Conservation (phyloP, 2,329 filamentous ascomycete species). For the Trichoderma pleuroti region DNA sequence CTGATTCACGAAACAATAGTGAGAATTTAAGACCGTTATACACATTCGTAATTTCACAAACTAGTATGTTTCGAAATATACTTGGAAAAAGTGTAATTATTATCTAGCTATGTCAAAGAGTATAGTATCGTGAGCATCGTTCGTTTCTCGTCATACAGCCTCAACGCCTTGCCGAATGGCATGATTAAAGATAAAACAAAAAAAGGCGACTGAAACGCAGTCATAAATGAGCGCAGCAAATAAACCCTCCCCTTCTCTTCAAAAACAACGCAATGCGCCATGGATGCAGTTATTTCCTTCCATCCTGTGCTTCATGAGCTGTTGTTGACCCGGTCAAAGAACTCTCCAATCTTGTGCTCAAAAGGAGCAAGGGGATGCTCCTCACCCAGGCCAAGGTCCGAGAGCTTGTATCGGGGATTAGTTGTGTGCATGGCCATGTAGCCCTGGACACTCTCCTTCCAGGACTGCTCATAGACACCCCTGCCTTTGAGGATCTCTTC, state of each 20-base stretch:
- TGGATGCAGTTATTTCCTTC: background rate
- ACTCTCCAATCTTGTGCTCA: slow-evolving; percentile 9
- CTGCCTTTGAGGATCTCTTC: background rate
- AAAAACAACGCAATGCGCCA: background rate
- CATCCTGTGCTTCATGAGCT: background rate
- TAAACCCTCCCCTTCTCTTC: background rate
- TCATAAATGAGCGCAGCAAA: background rate
- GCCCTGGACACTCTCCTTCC: background rate
- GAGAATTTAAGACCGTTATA: background rate
- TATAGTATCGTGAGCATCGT: background rate
- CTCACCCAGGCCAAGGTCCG: background rate
- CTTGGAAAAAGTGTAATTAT: background rate
- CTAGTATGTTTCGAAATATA: background rate
- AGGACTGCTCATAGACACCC: slow-evolving; percentile 2
- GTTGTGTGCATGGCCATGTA: slow-evolving; percentile 11
- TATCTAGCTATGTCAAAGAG: background rate
- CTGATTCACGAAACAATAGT: background rate
- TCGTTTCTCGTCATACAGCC: background rate
- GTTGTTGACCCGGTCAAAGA: slow-evolving; percentile 1
- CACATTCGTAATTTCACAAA: background rate
- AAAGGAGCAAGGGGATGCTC: slow-evolving; percentile 1
- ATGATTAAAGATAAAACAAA: background rate
- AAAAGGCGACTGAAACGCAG: background rate
- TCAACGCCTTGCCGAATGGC: background rate
- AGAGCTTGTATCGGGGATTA: background rate